Base-by-base conservation (phyloP, 2,329 filamentous ascomycete species). In the Pseudogymnoascus sp. region DNA sequence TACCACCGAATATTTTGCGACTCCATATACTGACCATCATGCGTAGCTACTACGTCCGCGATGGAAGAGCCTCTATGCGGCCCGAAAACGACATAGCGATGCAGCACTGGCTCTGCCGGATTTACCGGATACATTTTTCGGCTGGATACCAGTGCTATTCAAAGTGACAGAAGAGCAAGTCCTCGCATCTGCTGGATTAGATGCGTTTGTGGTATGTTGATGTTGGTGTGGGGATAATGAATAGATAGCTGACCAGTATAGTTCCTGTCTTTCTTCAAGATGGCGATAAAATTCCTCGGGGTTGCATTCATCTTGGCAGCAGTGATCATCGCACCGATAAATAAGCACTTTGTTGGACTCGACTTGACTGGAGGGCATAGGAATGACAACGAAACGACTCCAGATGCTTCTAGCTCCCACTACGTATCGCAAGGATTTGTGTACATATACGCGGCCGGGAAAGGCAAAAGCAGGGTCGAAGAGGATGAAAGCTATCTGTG, bases 221-320 rank as follows among this genome's bases (percentile, higher is more conserved):
- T 4, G 12, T 6, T 8, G 23, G 5, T n/a, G n/a, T 18, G 12
- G 45, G 10, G 8, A 21, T 4, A 18, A 8, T 21, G 7, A 16
- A 34, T 23, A 18, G 16, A n/a, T 23, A 47, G 16, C 67, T 72
- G 39, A 73, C 34, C 1, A 11, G 34, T 64, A 63, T 71, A 85
- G 83, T 97, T 99, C 73, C 81, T 99, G 12, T 85, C 88, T 14
- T 99, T 99, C 77, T 97, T 97, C 81, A 96, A 93, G 74, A 95
- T 97, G 86, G 88, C 93, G 11, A 90, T 92, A 68, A 90, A 89
- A 66, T 89, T 97, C 69, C 87, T 97, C 61, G 78, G 84, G 14
- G 78, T 89, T 61, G 89, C 96, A 70, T 84, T 95, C 64, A 85
- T 96, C 75, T 91, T 97, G 71, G 88, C 93, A 29, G 80, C 89